A percentile compares a stretch with the other conserved stretches of the same genome.
Conservation (phyloP, 306 rosid genomes). For the Arachis hypogaea region DNA sequence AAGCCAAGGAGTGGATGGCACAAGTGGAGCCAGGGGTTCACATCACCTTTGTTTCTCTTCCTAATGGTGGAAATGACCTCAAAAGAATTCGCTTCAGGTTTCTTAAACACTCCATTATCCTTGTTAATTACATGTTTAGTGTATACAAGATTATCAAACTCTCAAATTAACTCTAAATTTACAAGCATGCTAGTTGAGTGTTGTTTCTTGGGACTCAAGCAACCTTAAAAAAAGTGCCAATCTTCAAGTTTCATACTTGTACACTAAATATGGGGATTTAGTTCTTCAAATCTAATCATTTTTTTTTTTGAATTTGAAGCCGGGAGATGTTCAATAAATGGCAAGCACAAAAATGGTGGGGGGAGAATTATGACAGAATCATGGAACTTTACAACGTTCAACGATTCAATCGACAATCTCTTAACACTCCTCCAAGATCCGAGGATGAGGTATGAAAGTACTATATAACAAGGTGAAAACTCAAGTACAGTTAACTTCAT, state of each 20-base stretch:
- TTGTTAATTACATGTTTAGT: background rate
- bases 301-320: slow-evolving; percentile 59
- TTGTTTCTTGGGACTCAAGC: too few relatives aligned
- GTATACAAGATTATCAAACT: too few relatives aligned
- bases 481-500: too few relatives aligned
- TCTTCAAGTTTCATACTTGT: too few relatives aligned
- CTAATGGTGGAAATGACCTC: slow-evolving; percentile 91
- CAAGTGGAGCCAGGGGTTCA: slow-evolving; percentile 95
- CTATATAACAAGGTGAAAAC: too few relatives aligned
- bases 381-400: slow-evolving; percentile 91
- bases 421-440: slow-evolving; percentile 69
- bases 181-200: too few relatives aligned
- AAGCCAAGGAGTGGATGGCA: slow-evolving; percentile 89
- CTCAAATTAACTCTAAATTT: too few relatives aligned
- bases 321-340: slow-evolving; percentile 86
- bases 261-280: background rate
- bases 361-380: slow-evolving; percentile 86
- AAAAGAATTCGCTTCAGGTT: slow-evolving; percentile 90
- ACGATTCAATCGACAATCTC: slow-evolving; percentile 76
- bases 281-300: slow-evolving; percentile 35
- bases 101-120: background rate
- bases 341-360: slow-evolving; percentile 98
- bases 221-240: background rate
- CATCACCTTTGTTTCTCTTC: slow-evolving; percentile 81
- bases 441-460: slow-evolving; percentile 62